Percentiles rank a stretch among this genome's conserved stretches.
These are phyloP conservation scores for Boletus patriciae DNA, from an alignment of 768 basidiomycete species.

Conservation along the genomic window DNA sequence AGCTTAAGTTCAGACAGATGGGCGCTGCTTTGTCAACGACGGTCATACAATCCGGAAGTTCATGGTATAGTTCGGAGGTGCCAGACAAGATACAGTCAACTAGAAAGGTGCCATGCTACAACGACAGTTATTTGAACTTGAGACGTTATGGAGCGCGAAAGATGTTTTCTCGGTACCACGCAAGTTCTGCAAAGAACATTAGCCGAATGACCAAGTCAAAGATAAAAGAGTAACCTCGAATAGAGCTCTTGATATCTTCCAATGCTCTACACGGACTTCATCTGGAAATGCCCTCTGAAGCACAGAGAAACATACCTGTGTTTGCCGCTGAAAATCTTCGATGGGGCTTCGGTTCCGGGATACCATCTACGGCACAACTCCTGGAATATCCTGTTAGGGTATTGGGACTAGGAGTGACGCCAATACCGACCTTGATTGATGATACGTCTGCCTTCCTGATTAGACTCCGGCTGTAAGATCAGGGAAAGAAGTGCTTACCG, in stretches of 20 bases:
- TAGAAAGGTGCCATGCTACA: neutral
- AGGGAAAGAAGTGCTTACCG: conserved; percentile 46
- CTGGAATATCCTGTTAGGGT: conserved; percentile 36
- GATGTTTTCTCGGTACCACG: conserved; percentile 76
- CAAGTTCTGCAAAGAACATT: conserved; percentile 51
- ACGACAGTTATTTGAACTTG: too few relatives aligned
- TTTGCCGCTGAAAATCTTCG: conserved; percentile 36
- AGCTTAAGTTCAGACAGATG: too few relatives aligned
- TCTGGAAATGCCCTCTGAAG: neutral
- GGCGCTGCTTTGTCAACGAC: too few relatives aligned
- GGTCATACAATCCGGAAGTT: too few relatives aligned
- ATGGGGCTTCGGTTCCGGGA: conserved; percentile 32
- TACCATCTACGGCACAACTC: conserved; percentile 79
- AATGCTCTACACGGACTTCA: conserved; percentile 55
- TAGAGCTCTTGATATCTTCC: conserved; percentile 78
- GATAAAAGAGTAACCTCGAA: conserved; percentile 50
- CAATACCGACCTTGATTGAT: conserved; percentile 61
- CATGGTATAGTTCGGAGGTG: too few relatives aligned
- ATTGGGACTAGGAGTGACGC: neutral
- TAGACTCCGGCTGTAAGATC: neutral
- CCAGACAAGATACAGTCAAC: neutral
- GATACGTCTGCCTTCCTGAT: conserved; percentile 63
- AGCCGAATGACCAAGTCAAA: neutral
- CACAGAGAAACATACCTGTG: conserved; percentile 54
- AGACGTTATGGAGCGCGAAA: conserved; percentile 45